Base-by-base conservation (phyloP, 2,329 filamentous ascomycete species). In the Calycina marina region DNA sequence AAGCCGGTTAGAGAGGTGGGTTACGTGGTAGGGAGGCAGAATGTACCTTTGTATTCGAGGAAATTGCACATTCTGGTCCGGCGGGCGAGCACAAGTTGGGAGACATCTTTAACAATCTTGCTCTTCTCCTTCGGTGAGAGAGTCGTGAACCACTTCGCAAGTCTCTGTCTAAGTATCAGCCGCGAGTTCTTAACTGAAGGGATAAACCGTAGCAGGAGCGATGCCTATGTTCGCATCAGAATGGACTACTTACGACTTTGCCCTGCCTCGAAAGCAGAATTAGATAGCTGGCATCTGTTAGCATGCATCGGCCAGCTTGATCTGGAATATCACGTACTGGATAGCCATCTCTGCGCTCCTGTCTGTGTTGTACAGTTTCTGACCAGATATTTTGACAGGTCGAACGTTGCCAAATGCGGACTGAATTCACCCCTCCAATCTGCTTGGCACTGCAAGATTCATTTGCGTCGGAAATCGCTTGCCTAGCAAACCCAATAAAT, bases 51-150 rank as follows among this genome's bases (percentile, higher is more conserved):
- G 61, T 98, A 98, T 57, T 98, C 90, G 39, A 98, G 72, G 60
- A 98, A 98, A 62, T 98, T 98, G 72, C 90, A 98, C 90, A 98
- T 98, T 57, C 90, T 84, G 38, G 90, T 96, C 53, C 90, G 75
- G 47, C 90, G 75, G 41, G 90, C 90, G 46, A 98, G 77, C 47
- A 98, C 90, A 30, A 96, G 80, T 61, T 96, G 90, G 40, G 90
- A 85, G 51, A 98, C 90, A 67, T 98, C 90, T 62, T 98, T 98
- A 69, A 98, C 88, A 56, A 98, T 96, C 70, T 98, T 98, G 61
- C 88, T 90, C 66, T 98, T 98, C 55, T 98, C 90, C 61, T 80
- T 94, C 42, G 90, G 90, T 20, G 88, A 93, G 41, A 98, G 71
- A 11, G 90, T 98, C 34, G 86, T 93, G 63, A 98, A 98, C 90